Percentiles rank a stretch among this genome's conserved stretches.
These are phyloP conservation scores for Nymphaea thermarum DNA, from an alignment of 164 flowering plant genomes.

Conservation along the genomic window DNA sequence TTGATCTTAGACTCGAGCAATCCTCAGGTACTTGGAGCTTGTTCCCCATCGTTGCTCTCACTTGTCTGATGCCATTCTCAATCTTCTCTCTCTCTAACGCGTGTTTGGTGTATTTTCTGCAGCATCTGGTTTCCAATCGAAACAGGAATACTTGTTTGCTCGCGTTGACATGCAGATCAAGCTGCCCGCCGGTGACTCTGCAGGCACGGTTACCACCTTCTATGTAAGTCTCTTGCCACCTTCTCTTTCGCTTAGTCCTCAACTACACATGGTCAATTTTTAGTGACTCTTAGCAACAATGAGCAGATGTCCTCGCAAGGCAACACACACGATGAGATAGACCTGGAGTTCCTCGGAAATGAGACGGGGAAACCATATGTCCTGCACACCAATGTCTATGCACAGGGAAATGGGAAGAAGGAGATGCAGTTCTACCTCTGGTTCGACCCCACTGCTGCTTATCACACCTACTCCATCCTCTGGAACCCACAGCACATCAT, in stretches of 20 bases:
- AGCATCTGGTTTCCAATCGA: conserved; percentile 16
- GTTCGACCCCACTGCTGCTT: conserved; percentile 9
- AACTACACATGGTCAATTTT: not conserved
- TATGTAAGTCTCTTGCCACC: conserved; percentile 7
- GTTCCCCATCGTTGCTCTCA: not conserved
- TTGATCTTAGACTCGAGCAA: not conserved
- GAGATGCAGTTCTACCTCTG: conserved; percentile 9
- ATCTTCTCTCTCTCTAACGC: conserved; percentile 8
- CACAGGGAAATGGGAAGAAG: conserved; percentile 6
- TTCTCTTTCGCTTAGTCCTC: not conserved
- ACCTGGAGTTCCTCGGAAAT: conserved; percentile 10
- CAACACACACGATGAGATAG: conserved; percentile 5
- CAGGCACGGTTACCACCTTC: conserved; percentile 17
- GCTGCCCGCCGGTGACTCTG: conserved; percentile 16
- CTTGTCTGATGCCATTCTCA: too few relatives aligned
- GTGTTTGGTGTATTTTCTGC: conserved; percentile 3
- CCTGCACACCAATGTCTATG: conserved; percentile 7
- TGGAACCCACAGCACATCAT: conserved; percentile 6
- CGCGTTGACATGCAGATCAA: conserved; percentile 14
- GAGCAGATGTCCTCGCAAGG: conserved; percentile 6
- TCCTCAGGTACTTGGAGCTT: not conserved
- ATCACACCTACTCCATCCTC: conserved; percentile 9
- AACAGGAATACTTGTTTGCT: conserved; percentile 10
- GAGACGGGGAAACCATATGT: conserved; percentile 6
- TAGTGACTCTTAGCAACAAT: not conserved